A percentile compares a stretch with the other conserved stretches of the same genome.
Conservation (phyloP, 768 basidiomycete genomes). For the Strobilomyces dryophilus region DNA sequence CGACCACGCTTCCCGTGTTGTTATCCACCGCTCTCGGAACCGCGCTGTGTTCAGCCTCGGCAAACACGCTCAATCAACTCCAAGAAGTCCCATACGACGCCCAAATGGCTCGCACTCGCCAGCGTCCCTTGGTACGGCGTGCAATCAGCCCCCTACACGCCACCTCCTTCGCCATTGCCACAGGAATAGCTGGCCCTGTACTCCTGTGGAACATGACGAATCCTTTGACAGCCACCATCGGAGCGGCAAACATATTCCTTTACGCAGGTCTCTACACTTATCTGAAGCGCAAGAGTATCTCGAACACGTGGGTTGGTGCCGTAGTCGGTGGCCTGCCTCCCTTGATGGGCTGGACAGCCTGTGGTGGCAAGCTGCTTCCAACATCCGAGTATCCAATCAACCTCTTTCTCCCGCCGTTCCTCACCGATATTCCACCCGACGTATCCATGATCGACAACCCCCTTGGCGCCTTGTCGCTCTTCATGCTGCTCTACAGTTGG, state of each 20-base stretch:
- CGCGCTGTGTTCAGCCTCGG: conserved; percentile 85
- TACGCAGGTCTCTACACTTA: conserved; percentile 93
- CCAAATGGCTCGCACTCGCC: conserved; percentile 90
- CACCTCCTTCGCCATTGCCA: conserved; percentile 66
- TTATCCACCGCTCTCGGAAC: conserved; percentile 88
- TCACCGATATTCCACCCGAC: conserved; percentile 41
- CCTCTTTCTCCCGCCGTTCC: conserved; percentile 59
- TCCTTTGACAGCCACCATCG: conserved; percentile 80
- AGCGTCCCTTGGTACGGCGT: conserved; percentile 78
- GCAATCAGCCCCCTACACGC: conserved; percentile 87
- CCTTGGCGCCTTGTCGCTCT: conserved; percentile 74
- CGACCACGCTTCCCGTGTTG: conserved; percentile 77
- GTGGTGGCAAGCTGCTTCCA: conserved; percentile 74
- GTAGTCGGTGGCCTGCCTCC: conserved; percentile 92
- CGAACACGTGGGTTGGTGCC: conserved; percentile 93
- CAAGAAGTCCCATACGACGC: conserved; percentile 96
- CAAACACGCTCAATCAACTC: conserved; percentile 92
- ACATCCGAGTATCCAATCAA: conserved; percentile 54
- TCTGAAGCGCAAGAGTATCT: conserved; percentile 76
- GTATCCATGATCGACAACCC: conserved; percentile 68
- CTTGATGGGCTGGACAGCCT: conserved; percentile 98
- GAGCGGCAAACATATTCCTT: conserved; percentile 77
- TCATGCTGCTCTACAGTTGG: conserved; percentile 89
- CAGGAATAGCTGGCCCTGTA: conserved; percentile 74
- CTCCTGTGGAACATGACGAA: conserved; percentile 82